Evolutionary conservation across 1,284 basidiomycete genomes (phyloP), one percentile per base, ranked within the genome.

Genomic region (Lentinus polychrous): DNA sequence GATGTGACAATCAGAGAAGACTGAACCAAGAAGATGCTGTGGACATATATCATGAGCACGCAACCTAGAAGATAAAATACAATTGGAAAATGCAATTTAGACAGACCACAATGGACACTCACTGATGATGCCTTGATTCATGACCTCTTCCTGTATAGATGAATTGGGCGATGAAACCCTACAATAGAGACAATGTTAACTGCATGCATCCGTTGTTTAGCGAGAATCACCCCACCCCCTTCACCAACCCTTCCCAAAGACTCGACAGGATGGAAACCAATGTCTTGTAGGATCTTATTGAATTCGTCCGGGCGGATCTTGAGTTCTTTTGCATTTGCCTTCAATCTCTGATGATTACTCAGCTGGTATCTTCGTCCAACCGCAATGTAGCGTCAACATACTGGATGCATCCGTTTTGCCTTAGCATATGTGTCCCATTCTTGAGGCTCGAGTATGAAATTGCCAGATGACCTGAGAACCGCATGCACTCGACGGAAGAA

Each of bases 391-490:
- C n/a, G 32, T 4, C 14, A 1, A 61, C 69, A 23, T 52, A 82
- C 83, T 45, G 75, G 64, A 57, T 79, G 70, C 76, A 85, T 81
- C 8, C 83, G 74, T 49, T 74, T 80, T 0, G 86, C 84, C 56
- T 88, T 88, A 8, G 71, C 71, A 55, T 92, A 92, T 0, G 82
- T 81, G 7, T 85, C 79, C 86, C 86, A 91, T 23, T 78, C 71
- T 57, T 92, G 89, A 0, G 87, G 82, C 59, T 92, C 89, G 1
- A 92, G 68, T 1, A 91, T 60, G 49, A 91, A 83, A 1, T 62
- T 65, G 0, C 84, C 84, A 2, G 78, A 80, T 0, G 74, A 65
- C 15, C 64, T 69, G 15, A 92, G 69, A 2, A 77, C 73, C n/a
- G 63, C 58, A 52, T 79, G 69, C 0, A 81, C 76, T 17, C 79